A percentile compares a stretch with the other conserved stretches of the same genome.
phyloP scores from a whole-genome alignment of 208 protist genomes.

The Vickermania spadyakhi region DNA sequence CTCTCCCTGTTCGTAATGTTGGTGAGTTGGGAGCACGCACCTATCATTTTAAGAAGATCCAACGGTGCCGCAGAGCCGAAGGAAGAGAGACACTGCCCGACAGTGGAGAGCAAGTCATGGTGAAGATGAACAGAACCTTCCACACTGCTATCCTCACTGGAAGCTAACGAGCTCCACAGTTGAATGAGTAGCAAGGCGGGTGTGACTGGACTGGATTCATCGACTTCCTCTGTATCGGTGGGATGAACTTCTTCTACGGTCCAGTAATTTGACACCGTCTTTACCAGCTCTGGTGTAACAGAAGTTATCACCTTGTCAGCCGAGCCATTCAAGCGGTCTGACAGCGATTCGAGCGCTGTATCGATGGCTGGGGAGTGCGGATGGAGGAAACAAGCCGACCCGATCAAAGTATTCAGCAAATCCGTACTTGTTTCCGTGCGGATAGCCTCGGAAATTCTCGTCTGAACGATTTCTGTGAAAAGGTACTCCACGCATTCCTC shows the following conservation, averaged over 20 bases:
- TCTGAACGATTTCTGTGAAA: slow-evolving; percentile 25
- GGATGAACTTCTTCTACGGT: background rate
- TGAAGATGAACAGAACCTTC: background rate
- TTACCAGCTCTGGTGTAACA: background rate
- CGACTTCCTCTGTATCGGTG: too few species aligned
- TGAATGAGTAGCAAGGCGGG: background rate
- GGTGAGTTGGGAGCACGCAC: background rate
- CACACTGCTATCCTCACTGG: background rate
- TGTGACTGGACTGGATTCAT: background rate
- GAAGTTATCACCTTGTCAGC: background rate
- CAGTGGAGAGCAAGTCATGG: background rate
- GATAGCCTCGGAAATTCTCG: background rate
- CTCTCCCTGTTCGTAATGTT: background rate
- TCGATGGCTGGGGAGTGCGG: background rate
- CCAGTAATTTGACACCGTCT: background rate
- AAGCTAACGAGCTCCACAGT: background rate
- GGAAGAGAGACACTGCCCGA: background rate
- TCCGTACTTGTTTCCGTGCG: background rate
- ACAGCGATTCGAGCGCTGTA: background rate
- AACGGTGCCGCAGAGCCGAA: background rate
- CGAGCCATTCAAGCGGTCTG: background rate
- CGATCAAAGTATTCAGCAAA: background rate
- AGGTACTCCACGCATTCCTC: slow-evolving; percentile 51
- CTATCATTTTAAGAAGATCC: background rate
- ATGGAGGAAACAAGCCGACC: background rate